A percentile compares a stretch with the other conserved stretches of the same genome.
phyloP scores from a whole-genome alignment of 2,329 filamentous ascomycete species.

The Diatrype stigma region DNA sequence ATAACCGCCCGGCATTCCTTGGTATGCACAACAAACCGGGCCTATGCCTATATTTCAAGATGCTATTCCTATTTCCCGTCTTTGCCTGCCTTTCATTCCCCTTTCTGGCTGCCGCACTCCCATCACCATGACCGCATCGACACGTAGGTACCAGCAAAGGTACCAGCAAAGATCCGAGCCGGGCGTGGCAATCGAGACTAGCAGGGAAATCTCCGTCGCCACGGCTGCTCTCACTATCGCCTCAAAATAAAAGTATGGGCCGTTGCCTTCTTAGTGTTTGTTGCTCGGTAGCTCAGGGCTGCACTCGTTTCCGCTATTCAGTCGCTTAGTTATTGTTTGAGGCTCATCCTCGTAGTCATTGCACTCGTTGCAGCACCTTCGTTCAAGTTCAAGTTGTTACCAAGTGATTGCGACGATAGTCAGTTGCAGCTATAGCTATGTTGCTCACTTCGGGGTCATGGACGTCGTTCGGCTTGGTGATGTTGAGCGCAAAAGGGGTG shows the following conservation, averaged over 20 bases:
- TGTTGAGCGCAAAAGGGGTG: conserved; percentile 11
- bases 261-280: no score
- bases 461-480: conserved; percentile 16
- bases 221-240: no score
- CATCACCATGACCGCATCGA: conserved; percentile 17
- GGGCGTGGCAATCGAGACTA: no score
- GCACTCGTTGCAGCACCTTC: conserved; percentile 17
- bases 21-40: conserved; percentile 9
- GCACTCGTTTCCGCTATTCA: background rate
- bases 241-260: no score
- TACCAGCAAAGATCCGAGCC: conserved; percentile 2
- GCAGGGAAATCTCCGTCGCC: no score
- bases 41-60: no score
- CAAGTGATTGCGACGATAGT: conserved; percentile 1
- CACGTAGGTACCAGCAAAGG: conserved; percentile 11
- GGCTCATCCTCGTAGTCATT: conserved; percentile 3
- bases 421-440: conserved; percentile 20
- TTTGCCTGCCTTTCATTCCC: conserved; percentile 4
- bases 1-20: conserved; percentile 1
- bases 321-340: conserved; percentile 2
- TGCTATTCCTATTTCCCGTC: background rate
- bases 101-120: conserved; percentile 6
- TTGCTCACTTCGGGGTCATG: conserved; percentile 11
- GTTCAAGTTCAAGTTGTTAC: conserved; percentile 12
- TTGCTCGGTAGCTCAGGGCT: no score